These are phyloP conservation scores for Penicillium sp. DNA, from an alignment of 2,329 filamentous ascomycete genomes.

Conservation along the genomic window DNA sequence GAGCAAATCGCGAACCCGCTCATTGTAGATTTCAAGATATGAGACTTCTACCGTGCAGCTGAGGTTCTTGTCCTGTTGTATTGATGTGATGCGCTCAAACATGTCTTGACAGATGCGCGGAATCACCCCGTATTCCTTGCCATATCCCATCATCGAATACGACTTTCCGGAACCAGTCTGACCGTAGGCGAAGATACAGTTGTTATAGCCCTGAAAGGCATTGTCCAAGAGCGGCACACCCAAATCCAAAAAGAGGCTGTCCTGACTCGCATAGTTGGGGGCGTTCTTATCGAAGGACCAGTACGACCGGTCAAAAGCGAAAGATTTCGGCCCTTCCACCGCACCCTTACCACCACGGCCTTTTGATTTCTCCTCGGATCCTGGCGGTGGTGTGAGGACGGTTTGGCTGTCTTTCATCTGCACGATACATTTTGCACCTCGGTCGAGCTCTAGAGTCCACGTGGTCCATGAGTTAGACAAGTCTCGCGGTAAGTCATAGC, in stretches of 20 bases:
- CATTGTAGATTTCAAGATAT: slow-evolving; percentile 99
- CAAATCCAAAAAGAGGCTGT: slow-evolving; percentile 84
- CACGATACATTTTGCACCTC: slow-evolving; percentile 93
- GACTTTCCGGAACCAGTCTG: slow-evolving; percentile 99
- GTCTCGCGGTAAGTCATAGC: neutral
- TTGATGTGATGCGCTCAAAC: slow-evolving; percentile 80
- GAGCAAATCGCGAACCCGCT: slow-evolving; percentile 90
- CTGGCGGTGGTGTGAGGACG: slow-evolving; percentile 74
- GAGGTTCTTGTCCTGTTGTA: slow-evolving; percentile 75
- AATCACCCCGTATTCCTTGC: slow-evolving; percentile 92
- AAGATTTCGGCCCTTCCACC: slow-evolving; percentile 76
- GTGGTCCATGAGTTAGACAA: slow-evolving; percentile 16
- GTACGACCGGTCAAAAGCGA: slow-evolving; percentile 96
- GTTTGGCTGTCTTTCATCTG: slow-evolving; percentile 96
- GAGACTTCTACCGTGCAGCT: slow-evolving; percentile 96
- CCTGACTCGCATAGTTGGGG: slow-evolving; percentile 84
- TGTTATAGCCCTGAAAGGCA: slow-evolving; percentile 98
- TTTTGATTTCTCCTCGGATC: slow-evolving; percentile 59
- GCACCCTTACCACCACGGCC: slow-evolving; percentile 60
- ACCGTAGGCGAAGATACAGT: slow-evolving; percentile 98
- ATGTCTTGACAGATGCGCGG: slow-evolving; percentile 97
- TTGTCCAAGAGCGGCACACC: slow-evolving; percentile 93
- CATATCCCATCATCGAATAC: slow-evolving; percentile 99
- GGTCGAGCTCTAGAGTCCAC: slow-evolving; percentile 73
- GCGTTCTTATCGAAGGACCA: slow-evolving; percentile 93